Evolutionary conservation across 2,329 filamentous ascomycete species (phyloP).

Genomic region (Sodiomyces alkalinus): DNA sequence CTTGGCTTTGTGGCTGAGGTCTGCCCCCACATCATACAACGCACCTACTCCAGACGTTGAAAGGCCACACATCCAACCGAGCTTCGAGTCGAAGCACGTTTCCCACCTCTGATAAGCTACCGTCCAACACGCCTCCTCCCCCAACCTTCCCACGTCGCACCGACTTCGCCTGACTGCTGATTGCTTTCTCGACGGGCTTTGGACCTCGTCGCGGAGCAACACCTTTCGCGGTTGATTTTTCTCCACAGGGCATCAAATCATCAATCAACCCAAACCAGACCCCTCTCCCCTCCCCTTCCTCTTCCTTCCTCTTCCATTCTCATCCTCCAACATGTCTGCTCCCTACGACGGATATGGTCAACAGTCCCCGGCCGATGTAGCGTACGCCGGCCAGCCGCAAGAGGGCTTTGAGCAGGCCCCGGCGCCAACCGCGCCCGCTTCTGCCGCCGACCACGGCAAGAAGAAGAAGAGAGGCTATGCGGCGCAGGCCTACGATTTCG

Average conservation of each 20-base stretch:
- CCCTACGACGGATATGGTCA: slow-evolving; percentile 40
- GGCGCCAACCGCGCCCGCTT: slow-evolving; percentile 15
- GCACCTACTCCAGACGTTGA: neutral
- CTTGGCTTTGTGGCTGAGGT: slow-evolving; percentile 1
- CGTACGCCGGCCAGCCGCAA: slow-evolving; percentile 22
- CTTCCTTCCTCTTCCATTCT: slow-evolving; percentile 10
- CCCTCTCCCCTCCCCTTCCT: slow-evolving; percentile 10
- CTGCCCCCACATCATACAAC: neutral
- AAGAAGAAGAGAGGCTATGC: slow-evolving; percentile 96
- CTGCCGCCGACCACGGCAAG: slow-evolving; percentile 32
- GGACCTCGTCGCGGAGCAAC: neutral
- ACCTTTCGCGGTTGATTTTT: slow-evolving; percentile 1
- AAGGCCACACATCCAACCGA: slow-evolving; percentile 1
- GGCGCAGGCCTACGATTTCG: slow-evolving; percentile 87
- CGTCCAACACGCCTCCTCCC: slow-evolving; percentile 2
- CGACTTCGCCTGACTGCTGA: neutral
- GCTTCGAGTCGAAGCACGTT: neutral
- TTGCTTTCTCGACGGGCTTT: slow-evolving; percentile 1
- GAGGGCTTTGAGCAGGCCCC: slow-evolving; percentile 22
- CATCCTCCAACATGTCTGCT: slow-evolving; percentile 34
- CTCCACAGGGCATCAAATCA: slow-evolving; percentile 1
- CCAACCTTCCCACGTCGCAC: neutral
- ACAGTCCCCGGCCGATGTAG: slow-evolving; percentile 26
- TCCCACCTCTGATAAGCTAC: slow-evolving; percentile 2
- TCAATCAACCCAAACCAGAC: no score